Percentiles rank a stretch among this genome's conserved stretches.
Conservation (phyloP, 805 yeast genomes). For the Zygotorulaspora sp. region DNA sequence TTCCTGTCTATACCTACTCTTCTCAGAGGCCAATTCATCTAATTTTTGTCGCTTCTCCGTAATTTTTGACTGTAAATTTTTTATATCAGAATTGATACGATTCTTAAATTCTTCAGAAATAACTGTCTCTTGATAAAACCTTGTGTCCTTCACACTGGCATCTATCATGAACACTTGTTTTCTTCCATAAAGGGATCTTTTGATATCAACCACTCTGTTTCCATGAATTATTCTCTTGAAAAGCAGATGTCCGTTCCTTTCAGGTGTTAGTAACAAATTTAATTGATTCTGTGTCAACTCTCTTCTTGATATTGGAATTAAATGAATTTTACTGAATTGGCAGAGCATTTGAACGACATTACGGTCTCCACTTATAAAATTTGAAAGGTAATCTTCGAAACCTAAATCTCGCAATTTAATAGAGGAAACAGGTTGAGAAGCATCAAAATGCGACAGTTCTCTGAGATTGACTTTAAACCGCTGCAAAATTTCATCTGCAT, state of each 20-base stretch:
- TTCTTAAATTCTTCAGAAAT: slow-evolving; percentile 26
- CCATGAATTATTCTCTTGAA: slow-evolving; percentile 61
- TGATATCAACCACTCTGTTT: slow-evolving; percentile 46
- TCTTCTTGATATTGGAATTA: slow-evolving; percentile 58
- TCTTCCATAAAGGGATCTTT: slow-evolving; percentile 60
- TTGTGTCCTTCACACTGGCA: slow-evolving; percentile 15
- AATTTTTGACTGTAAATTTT: slow-evolving; percentile 9
- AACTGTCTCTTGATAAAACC: slow-evolving; percentile 25
- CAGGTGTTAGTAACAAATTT: slow-evolving; percentile 36
- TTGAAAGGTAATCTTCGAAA: slow-evolving; percentile 75
- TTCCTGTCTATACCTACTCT: slow-evolving; percentile 11
- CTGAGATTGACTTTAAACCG: slow-evolving; percentile 53
- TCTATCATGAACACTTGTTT: slow-evolving; percentile 44
- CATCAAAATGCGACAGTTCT: slow-evolving; percentile 34
- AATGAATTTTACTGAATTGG: slow-evolving; percentile 45
- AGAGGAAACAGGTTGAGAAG: slow-evolving; percentile 25
- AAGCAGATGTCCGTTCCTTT: slow-evolving; percentile 39
- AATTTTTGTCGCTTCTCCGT: slow-evolving; percentile 12
- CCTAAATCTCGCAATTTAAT: slow-evolving; percentile 48
- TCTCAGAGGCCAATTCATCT: slow-evolving; percentile 14
- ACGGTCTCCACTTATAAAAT: slow-evolving; percentile 67
- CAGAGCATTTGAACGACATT: slow-evolving; percentile 70
- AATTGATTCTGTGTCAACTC: slow-evolving; percentile 42
- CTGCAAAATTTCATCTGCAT: slow-evolving; percentile 43
- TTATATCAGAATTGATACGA: slow-evolving; percentile 17